These are phyloP conservation scores for Coniochaeta prunicola DNA, from an alignment of 2,329 filamentous ascomycete species.

Conservation along the genomic window DNA sequence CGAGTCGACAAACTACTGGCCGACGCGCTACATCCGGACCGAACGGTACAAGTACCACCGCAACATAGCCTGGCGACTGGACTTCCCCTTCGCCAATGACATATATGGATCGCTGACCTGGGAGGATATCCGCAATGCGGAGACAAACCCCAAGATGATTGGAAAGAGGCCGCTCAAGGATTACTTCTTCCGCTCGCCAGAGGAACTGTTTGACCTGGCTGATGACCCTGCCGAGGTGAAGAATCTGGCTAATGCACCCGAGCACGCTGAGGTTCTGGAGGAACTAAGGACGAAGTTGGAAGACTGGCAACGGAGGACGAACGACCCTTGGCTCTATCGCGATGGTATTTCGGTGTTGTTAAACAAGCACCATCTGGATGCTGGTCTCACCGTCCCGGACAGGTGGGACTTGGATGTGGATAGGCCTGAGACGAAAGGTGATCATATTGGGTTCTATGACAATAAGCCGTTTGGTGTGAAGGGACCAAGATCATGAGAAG, in stretches of 20 bases:
- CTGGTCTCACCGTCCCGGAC: not conserved
- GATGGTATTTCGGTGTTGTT: not conserved
- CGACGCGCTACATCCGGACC: conserved; percentile 37
- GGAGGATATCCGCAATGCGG: conserved; percentile 19
- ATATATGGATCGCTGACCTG: conserved; percentile 35
- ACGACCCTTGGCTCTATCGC: not conserved
- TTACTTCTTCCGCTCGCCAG: conserved; percentile 35
- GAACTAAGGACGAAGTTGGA: conserved; percentile 21
- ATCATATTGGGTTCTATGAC: not conserved
- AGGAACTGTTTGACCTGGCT: conserved; percentile 39
- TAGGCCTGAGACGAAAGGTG: not conserved
- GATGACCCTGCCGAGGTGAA: conserved; percentile 35
- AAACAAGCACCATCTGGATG: not conserved
- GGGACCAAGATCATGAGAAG: too few species aligned
- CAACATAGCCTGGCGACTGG: conserved; percentile 39
- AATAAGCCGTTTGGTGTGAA: not conserved
- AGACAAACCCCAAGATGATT: conserved; percentile 20
- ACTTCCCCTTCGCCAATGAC: conserved; percentile 40
- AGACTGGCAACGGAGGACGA: conserved; percentile 15
- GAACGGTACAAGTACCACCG: conserved; percentile 40
- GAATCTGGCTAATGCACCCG: conserved; percentile 30
- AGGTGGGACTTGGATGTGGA: not conserved
- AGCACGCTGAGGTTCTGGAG: conserved; percentile 21
- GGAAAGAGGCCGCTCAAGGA: conserved; percentile 30
- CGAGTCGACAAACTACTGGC: conserved; percentile 42